phyloP scores from a whole-genome alignment of 2,329 filamentous ascomycete species.

The Penicillium sp. region DNA sequence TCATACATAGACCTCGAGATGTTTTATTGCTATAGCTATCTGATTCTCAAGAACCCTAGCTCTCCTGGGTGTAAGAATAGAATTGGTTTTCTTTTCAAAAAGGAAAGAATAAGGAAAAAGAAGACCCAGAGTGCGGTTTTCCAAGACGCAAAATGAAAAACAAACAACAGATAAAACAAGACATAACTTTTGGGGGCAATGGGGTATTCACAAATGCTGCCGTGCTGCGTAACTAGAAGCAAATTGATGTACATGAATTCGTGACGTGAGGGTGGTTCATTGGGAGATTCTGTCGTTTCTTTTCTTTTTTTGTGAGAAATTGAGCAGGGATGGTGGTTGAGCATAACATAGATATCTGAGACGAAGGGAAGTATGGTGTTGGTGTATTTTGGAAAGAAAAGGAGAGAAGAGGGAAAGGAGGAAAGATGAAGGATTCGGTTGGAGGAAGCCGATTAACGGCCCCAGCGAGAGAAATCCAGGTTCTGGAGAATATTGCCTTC shows the following conservation, averaged over 20 bases:
- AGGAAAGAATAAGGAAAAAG: background rate
- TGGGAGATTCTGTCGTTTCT: slow-evolving; percentile 10
- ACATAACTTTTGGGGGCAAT: slow-evolving; percentile 24
- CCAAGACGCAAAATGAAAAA: background rate
- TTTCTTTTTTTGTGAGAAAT: slow-evolving; percentile 1
- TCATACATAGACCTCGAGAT: background rate
- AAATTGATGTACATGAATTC: slow-evolving; percentile 30
- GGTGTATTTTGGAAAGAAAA: background rate
- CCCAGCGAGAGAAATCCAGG: slow-evolving; percentile 46
- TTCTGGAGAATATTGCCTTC: slow-evolving; percentile 41
- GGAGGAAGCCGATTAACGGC: slow-evolving; percentile 28
- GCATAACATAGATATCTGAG: background rate
- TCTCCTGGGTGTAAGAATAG: background rate
- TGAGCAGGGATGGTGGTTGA: background rate
- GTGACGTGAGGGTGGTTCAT: slow-evolving; percentile 16
- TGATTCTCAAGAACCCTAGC: background rate
- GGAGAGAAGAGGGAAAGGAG: background rate
- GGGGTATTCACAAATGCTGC: slow-evolving; percentile 32
- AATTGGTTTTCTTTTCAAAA: background rate
- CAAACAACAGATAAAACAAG: slow-evolving; percentile 4
- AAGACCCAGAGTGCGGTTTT: background rate
- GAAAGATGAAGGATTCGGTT: background rate
- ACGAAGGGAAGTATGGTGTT: background rate
- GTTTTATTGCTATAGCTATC: background rate
- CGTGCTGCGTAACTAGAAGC: slow-evolving; percentile 20